Conservation (phyloP, 2,329 filamentous ascomycete species). For the Fusarium poae region DNA sequence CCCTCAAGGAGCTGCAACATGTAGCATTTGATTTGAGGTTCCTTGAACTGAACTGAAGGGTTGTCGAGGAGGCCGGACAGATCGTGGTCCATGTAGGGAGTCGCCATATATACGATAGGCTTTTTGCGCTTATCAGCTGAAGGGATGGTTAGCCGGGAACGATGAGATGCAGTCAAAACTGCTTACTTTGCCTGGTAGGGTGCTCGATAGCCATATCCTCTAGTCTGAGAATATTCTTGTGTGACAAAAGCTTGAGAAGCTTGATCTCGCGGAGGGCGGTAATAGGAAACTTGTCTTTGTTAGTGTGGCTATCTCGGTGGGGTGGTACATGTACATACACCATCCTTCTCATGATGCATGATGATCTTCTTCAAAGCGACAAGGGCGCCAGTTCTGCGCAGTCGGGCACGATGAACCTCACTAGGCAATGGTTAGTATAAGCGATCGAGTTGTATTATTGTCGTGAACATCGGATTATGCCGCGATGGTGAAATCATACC, state of each 20-base stretch:
- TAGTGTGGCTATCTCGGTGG: slow-evolving; percentile 20
- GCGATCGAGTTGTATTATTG: background rate
- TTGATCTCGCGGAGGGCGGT: slow-evolving; percentile 98
- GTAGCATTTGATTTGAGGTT: slow-evolving; percentile 97
- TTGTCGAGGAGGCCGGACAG: slow-evolving; percentile 97
- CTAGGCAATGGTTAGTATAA: slow-evolving; percentile 55
- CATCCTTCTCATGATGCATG: slow-evolving; percentile 99
- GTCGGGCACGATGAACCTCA: slow-evolving; percentile 91
- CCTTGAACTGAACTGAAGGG: slow-evolving; percentile 86
- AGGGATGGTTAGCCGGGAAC: slow-evolving; percentile 18
- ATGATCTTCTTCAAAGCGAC: slow-evolving; percentile 98
- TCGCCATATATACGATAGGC: slow-evolving; percentile 97
- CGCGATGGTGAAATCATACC: slow-evolving; percentile 63
- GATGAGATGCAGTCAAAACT: background rate
- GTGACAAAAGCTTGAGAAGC: slow-evolving; percentile 92
- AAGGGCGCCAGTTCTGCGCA: slow-evolving; percentile 77
- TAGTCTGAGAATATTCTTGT: slow-evolving; percentile 86
- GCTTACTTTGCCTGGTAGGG: slow-evolving; percentile 69
- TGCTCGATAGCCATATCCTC: slow-evolving; percentile 98
- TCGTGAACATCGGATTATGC: slow-evolving; percentile 29
- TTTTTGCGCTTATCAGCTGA: slow-evolving; percentile 81
- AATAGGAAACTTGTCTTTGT: slow-evolving; percentile 82
- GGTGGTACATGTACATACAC: slow-evolving; percentile 64
- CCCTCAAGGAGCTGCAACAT: slow-evolving; percentile 93
- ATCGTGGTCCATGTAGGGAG: slow-evolving; percentile 98